These are phyloP conservation scores for Pseudonectria foliicola DNA, from an alignment of 2,329 filamentous ascomycete genomes.

Conservation along the genomic window DNA sequence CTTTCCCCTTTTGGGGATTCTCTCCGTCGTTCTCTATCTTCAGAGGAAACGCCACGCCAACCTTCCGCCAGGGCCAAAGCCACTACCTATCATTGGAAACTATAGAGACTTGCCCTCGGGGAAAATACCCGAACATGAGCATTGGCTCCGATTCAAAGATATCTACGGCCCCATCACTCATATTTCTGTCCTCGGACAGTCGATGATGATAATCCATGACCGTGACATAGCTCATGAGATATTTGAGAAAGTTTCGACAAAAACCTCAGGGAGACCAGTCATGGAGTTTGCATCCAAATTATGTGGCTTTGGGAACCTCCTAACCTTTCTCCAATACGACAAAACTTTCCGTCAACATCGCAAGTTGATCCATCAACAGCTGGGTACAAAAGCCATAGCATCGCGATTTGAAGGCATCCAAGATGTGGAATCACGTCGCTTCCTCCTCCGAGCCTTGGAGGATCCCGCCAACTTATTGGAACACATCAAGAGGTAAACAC, in stretches of 20 bases:
- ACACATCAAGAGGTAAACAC: conserved; percentile 22
- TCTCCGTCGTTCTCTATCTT: too few species aligned
- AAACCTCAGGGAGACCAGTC: conserved; percentile 25
- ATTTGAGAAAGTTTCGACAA: conserved; percentile 27
- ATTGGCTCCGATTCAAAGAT: conserved; percentile 35
- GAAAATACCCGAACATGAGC: conserved; percentile 28
- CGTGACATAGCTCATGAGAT: conserved; percentile 28
- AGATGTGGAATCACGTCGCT: conserved; percentile 19
- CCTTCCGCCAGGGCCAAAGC: conserved; percentile 42
- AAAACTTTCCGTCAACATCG: conserved; percentile 15
- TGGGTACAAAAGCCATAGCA: conserved; percentile 17
- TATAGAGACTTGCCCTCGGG: conserved; percentile 37
- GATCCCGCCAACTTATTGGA: conserved; percentile 13
- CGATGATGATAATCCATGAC: conserved; percentile 34
- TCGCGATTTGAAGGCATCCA: conserved; percentile 16
- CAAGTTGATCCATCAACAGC: conserved; percentile 23
- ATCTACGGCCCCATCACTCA: conserved; percentile 32
- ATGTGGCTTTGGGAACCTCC: conserved; percentile 15
- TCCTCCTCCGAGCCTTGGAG: conserved; percentile 17
- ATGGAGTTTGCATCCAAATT: conserved; percentile 15
- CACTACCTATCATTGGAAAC: conserved; percentile 42
- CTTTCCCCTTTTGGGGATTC: too few species aligned
- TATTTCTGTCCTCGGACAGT: conserved; percentile 32
- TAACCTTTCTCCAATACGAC: conserved; percentile 13
- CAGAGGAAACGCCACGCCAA: too few species aligned